These are phyloP conservation scores for Yamadazyma atlantica DNA, from an alignment of 1,139 yeast genomes.

Conservation along the genomic window DNA sequence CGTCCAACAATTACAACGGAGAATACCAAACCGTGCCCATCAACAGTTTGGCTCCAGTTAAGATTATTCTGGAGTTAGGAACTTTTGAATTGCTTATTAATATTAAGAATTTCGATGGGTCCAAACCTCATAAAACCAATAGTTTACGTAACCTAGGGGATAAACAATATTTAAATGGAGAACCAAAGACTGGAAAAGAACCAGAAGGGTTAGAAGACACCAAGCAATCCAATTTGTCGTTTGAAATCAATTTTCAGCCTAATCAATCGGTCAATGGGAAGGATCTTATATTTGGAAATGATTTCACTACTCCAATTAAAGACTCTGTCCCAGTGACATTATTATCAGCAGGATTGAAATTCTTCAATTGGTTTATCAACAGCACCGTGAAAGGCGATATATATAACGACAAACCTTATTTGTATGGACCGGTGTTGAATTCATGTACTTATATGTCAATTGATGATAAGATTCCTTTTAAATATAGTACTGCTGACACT, in stretches of 20 bases:
- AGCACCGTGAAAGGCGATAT: slow-evolving; percentile 66
- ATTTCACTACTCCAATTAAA: slow-evolving; percentile 58
- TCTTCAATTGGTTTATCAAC: slow-evolving; percentile 58
- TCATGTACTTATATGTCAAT: slow-evolving; percentile 47
- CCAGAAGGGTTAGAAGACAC: slow-evolving; percentile 7
- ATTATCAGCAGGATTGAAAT: slow-evolving; percentile 49
- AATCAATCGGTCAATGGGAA: slow-evolving; percentile 47
- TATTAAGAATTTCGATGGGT: slow-evolving; percentile 48
- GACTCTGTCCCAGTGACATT: slow-evolving; percentile 56
- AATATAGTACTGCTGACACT: slow-evolving; percentile 11
- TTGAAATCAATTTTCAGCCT: slow-evolving; percentile 41
- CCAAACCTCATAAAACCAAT: slow-evolving; percentile 34
- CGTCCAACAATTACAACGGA: slow-evolving; percentile 27
- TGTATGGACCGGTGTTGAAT: slow-evolving; percentile 62
- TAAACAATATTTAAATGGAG: slow-evolving; percentile 27
- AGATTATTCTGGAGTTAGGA: slow-evolving; percentile 40
- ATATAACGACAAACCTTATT: slow-evolving; percentile 57
- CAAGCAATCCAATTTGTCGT: slow-evolving; percentile 27
- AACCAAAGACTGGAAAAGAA: slow-evolving; percentile 13
- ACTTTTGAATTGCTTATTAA: slow-evolving; percentile 36
- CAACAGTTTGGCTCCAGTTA: slow-evolving; percentile 38
- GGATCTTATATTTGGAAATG: slow-evolving; percentile 65
- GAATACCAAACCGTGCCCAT: slow-evolving; percentile 41
- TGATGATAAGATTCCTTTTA: slow-evolving; percentile 16
- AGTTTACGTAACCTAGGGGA: slow-evolving; percentile 37